phyloP scores from a whole-genome alignment of 345 rosid genomes.

The Carallia pectinifolia region DNA sequence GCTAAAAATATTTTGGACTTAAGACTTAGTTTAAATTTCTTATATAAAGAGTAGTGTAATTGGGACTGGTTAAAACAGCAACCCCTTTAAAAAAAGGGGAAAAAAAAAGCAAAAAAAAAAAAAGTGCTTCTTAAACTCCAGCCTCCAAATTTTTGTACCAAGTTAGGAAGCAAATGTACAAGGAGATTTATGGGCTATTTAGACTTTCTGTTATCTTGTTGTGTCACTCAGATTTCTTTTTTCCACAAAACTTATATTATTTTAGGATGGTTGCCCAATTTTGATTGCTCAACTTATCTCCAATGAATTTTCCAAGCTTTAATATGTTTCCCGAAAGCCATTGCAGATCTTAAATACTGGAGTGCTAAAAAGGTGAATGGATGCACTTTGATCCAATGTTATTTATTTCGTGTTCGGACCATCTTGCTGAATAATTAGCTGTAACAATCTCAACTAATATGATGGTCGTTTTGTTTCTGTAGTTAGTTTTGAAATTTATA shows the following conservation, averaged over 20 bases:
- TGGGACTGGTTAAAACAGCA: neutral
- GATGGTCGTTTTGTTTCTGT: neutral
- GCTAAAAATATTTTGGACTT: neutral
- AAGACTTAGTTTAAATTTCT: neutral
- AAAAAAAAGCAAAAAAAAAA: neutral
- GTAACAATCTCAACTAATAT: too few relatives aligned
- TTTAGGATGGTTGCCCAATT: neutral
- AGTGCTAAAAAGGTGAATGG: too few relatives aligned
- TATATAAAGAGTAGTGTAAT: neutral
- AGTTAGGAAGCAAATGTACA: neutral
- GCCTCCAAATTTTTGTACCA: conserved; percentile 9
- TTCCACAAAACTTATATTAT: neutral
- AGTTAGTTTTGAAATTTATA: conserved; percentile 1
- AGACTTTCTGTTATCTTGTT: too few relatives aligned
- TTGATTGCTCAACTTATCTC: neutral
- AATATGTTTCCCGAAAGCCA: neutral
- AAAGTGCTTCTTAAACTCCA: conserved; percentile 5
- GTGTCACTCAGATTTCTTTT: neutral
- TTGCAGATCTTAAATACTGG: neutral
- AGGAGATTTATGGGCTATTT: neutral
- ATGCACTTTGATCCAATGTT: neutral
- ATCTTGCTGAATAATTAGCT: neutral
- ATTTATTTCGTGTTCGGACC: neutral
- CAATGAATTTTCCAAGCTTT: neutral
- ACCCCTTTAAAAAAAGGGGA: neutral